These are phyloP conservation scores for Cystobasidium ongulense DNA, from an alignment of 768 basidiomycete genomes.

Conservation along the genomic window DNA sequence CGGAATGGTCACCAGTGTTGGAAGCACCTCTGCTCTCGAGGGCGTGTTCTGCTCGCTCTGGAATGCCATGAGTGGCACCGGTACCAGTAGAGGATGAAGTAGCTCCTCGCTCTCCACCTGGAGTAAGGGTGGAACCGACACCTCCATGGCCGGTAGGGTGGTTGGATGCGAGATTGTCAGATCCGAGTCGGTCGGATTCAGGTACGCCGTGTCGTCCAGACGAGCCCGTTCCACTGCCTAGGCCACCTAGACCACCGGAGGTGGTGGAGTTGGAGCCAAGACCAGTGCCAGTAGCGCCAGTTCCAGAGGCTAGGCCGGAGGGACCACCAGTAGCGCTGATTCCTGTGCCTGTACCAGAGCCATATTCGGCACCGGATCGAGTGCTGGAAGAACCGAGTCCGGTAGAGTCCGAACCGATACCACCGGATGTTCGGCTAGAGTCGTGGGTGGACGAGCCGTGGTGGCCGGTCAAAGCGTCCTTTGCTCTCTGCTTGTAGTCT, in stretches of 20 bases:
- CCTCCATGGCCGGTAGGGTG: not conserved
- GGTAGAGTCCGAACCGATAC: not conserved
- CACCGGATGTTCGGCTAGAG: not conserved
- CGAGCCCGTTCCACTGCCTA: not conserved
- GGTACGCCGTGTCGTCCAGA: not conserved
- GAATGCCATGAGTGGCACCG: not conserved
- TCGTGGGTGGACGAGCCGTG: not conserved
- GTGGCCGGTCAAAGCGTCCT: not conserved
- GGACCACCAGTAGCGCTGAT: not conserved
- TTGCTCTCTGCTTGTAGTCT: not conserved
- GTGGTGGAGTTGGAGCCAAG: not conserved
- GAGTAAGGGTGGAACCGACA: not conserved
- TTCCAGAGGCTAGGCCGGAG: not conserved
- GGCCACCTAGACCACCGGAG: not conserved
- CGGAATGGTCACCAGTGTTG: not conserved
- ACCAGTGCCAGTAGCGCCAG: not conserved
- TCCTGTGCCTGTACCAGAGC: not conserved
- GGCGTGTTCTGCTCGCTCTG: not conserved
- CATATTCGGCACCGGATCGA: too few species aligned
- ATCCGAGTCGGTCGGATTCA: not conserved
- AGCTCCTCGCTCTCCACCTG: not conserved
- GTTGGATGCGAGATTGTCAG: not conserved
- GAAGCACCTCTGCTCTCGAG: not conserved
- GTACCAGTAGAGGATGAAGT: not conserved
- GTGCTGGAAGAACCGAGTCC: not conserved